Conservation (phyloP, 164 flowering plant genomes). For the Tetracentron sinense region DNA sequence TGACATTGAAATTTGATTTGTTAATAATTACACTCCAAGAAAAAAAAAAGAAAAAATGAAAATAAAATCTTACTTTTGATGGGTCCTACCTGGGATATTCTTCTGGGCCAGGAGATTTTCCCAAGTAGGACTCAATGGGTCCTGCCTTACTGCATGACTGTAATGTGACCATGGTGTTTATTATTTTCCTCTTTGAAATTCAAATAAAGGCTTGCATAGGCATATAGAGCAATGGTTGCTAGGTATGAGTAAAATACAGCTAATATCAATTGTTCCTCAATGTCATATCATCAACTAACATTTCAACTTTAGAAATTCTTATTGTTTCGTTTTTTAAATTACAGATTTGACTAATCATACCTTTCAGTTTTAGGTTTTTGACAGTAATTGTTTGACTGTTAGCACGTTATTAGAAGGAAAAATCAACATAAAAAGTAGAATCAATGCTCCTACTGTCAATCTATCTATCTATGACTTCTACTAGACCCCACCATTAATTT, state of each 20-base stretch:
- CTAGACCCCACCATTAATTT: background rate
- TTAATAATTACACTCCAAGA: background rate
- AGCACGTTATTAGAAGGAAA: background rate
- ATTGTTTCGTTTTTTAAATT: background rate
- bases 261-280: background rate
- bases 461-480: background rate
- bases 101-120: background rate
- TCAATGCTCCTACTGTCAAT: background rate
- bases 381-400: constrained; percentile 15
- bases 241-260: background rate
- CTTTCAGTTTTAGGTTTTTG: constrained; percentile 4
- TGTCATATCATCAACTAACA: constrained; percentile 9
- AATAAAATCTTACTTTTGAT: background rate
- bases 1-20: background rate
- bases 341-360: constrained; percentile 16
- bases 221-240: background rate
- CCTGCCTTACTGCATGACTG: background rate
- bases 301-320: constrained; percentile 9
- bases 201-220: no score
- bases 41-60: background rate
- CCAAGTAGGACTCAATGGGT: background rate
- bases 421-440: constrained; percentile 1
- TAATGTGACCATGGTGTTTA: background rate
- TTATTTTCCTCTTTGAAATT: no score
- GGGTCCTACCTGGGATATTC: background rate